These are phyloP conservation scores for Pythium monospermum DNA, from an alignment of 352 stramenopile species.

Conservation along the genomic window DNA sequence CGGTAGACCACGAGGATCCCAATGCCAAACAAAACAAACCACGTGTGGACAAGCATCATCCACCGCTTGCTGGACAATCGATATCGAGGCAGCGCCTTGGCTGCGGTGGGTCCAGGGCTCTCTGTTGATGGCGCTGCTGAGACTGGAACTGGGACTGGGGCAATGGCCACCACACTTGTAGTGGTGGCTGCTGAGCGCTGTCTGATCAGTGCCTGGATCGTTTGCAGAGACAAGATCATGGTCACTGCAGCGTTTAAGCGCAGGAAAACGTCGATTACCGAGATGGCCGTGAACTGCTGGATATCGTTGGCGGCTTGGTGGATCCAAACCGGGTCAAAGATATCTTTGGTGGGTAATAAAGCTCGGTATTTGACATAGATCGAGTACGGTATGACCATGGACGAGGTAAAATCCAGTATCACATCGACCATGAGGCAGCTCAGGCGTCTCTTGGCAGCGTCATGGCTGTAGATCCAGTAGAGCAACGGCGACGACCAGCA, in stretches of 20 bases:
- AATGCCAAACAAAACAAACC: background rate
- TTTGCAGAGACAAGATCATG: slow-evolving; percentile 8
- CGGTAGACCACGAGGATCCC: background rate
- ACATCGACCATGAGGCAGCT: slow-evolving; percentile 9
- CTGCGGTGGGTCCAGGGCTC: no score
- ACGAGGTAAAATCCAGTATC: slow-evolving; percentile 7
- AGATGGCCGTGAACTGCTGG: slow-evolving; percentile 6
- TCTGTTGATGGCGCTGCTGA: background rate
- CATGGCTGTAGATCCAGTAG: slow-evolving; percentile 1
- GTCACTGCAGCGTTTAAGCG: background rate
- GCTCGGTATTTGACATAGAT: slow-evolving; percentile 1
- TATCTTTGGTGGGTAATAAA: background rate
- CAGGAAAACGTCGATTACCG: slow-evolving; percentile 7
- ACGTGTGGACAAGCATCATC: background rate
- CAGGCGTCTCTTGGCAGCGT: background rate
- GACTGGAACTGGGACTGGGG: background rate
- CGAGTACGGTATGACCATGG: slow-evolving; percentile 1
- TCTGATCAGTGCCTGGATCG: slow-evolving; percentile 3
- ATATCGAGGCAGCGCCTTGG: background rate
- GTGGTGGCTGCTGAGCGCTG: background rate
- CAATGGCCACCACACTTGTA: background rate
- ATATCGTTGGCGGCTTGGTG: slow-evolving; percentile 7
- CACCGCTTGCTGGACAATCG: background rate
- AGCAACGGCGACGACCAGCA: slow-evolving; percentile 9
- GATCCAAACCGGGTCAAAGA: slow-evolving; percentile 3